phyloP scores from a whole-genome alignment of 208 protist species.

The Leishmania major region DNA sequence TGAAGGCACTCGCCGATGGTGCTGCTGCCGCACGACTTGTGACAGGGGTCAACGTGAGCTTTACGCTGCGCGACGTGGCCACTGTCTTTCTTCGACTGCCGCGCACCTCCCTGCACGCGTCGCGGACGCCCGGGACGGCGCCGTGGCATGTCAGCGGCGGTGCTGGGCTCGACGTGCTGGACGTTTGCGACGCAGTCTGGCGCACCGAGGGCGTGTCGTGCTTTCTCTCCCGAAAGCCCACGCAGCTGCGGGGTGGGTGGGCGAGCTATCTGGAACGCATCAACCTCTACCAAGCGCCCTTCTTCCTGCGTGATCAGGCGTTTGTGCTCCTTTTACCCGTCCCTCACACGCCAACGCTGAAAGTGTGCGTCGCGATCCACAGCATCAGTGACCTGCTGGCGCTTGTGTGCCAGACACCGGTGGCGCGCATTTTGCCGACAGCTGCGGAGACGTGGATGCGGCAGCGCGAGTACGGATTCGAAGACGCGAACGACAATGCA shows the following conservation, averaged over 20 bases:
- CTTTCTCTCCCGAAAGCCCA: constrained; percentile 59
- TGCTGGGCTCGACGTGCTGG: constrained; percentile 35
- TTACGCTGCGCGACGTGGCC: constrained; percentile 68
- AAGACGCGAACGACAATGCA: constrained; percentile 19
- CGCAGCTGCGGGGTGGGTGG: constrained; percentile 43
- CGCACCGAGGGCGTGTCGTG: constrained; percentile 52
- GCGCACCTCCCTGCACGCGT: constrained; percentile 6
- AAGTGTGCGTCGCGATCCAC: constrained; percentile 69
- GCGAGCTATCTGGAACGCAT: constrained; percentile 65
- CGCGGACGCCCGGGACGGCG: background rate
- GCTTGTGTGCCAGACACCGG: constrained; percentile 43
- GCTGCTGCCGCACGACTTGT: constrained; percentile 13
- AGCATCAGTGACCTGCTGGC: constrained; percentile 72
- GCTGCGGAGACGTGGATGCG: constrained; percentile 49
- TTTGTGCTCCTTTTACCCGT: constrained; percentile 71
- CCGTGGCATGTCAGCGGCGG: background rate
- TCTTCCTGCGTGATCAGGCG: constrained; percentile 60
- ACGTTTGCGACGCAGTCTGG: constrained; percentile 51
- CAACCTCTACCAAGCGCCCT: constrained; percentile 66
- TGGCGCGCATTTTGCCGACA: constrained; percentile 40
- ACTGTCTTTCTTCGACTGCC: constrained; percentile 60
- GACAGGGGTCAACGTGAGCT: constrained; percentile 65
- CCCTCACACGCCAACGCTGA: constrained; percentile 60
- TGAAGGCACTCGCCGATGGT: constrained; percentile 30
- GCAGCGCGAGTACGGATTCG: constrained; percentile 25